Base-by-base conservation (phyloP, 768 basidiomycete species). In the Porphyrellus cyaneotinctus region DNA sequence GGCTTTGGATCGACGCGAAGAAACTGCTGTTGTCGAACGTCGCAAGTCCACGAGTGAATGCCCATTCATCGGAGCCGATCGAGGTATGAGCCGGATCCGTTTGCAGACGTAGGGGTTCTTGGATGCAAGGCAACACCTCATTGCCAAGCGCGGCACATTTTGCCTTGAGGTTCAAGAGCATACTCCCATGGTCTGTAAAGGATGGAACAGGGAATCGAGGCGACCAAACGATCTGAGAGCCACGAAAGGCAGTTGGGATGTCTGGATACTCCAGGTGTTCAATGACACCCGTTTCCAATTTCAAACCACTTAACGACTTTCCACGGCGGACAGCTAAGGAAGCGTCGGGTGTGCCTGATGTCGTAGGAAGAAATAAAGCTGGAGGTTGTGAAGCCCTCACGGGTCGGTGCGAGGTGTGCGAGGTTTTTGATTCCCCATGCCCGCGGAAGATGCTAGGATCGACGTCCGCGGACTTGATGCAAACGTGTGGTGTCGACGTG, bases 201-300 rank as follows among this genome's bases (percentile, higher is more conserved):
- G 52, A 50, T 13, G 58, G 54, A 14, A n/a, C 28, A 28, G 43
- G 35, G 10, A 49, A 67, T 28, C 52, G 54, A 2, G 74, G 72
- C 6, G 64, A 67, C 56, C 68, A 67, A 20, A 61, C 49, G 8
- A 65, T 58, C 0, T 72, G 64, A 4, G 74, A 72, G 14, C 74
- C 72, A 14, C 69, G 64, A 62, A 77, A 77, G 8, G 75, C 71
- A 15, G 70, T 74, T 7, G 75, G 76, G 14, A 77, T 72, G 47
- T 70, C 70, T 20, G 76, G 75, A 50, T 77, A 77, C 8, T 65
- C 55, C 54, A 59, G 15, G 15, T 54, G 53, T 43, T 62, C 52
- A 39, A 59, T 57, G 33, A 51, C 58, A 36, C 31, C 38, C 17
- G 41, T 54, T 42, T 50, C 70, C 51, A 57, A 51, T 49, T 49